phyloP scores from a whole-genome alignment of 2,329 filamentous ascomycete species.

The Zymoseptoria brevis region DNA sequence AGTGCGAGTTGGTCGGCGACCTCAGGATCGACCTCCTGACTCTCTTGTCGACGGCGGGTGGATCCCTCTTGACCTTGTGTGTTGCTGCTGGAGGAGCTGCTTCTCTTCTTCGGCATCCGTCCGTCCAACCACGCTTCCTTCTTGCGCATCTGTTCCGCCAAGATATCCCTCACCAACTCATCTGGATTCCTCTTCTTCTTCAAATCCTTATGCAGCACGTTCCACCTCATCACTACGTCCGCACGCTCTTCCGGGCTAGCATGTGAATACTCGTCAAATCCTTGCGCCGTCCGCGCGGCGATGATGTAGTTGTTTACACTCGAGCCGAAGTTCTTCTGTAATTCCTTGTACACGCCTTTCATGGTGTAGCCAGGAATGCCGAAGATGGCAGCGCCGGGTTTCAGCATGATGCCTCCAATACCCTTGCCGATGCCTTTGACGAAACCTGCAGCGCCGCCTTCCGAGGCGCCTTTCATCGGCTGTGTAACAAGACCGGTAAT shows the following conservation, averaged over 20 bases:
- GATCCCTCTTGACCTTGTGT: background rate
- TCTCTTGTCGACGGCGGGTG: background rate
- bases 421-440: constrained; percentile 73
- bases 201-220: constrained; percentile 51
- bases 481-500: constrained; percentile 69
- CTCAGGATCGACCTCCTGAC: constrained; percentile 7
- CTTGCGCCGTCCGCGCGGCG: constrained; percentile 66
- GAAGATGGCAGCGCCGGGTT: constrained; percentile 59
- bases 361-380: constrained; percentile 61
- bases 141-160: constrained; percentile 30
- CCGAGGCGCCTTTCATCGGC: constrained; percentile 56
- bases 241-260: constrained; percentile 52
- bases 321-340: constrained; percentile 59
- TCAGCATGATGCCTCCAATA: constrained; percentile 65
- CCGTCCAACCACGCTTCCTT: constrained; percentile 15
- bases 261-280: constrained; percentile 55
- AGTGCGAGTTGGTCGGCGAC: constrained; percentile 52
- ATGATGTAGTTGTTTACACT: constrained; percentile 74
- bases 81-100: constrained; percentile 11
- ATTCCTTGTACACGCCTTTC: constrained; percentile 67
- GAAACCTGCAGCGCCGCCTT: constrained; percentile 56
- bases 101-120: constrained; percentile 9
- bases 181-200: constrained; percentile 51
- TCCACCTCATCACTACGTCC: constrained; percentile 60
- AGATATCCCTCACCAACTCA: constrained; percentile 42